Base-by-base conservation (phyloP, 257 asterid species). In the Leptodermis oblonga region DNA sequence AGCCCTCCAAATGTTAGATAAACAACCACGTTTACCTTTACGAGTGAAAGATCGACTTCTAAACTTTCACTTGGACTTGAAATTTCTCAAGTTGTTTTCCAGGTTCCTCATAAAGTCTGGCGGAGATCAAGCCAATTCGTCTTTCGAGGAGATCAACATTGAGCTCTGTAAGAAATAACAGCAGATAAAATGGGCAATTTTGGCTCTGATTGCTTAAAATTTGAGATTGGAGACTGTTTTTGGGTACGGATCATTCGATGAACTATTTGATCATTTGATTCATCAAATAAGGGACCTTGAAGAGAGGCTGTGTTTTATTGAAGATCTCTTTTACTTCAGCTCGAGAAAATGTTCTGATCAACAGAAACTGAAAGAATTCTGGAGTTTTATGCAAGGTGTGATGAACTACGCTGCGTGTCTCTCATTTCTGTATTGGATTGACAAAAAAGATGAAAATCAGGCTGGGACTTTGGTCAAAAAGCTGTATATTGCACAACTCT, bases 11-110 rank as follows among this genome's bases (percentile, higher is more conserved):
- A n/a, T n/a, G n/a, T n/a, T n/a, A n/a, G n/a, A n/a, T n/a, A n/a
- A n/a, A n/a, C n/a, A n/a, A n/a, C n/a, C n/a, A n/a, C n/a, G n/a
- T n/a, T n/a, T n/a, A n/a, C n/a, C n/a, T n/a, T n/a, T n/a, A n/a
- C n/a, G n/a, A n/a, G 37, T 26, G 26, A 43, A 65, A 34, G 69
- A 43, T 65, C 39, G 10, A 43, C 1, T 43, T 15, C 37, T 30
- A 12, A n/a, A 23, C 22, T 17, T 64, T 64, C 69, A 42, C n/a
- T 64, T 45, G 69, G 69, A 64, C 3, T 64, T 64, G n/a, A 42
- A 37, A 43, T 64, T 46, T 28, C 17, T 64, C 13, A 64, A 64
- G 52, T 15, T 64, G 69, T 42, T 64, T 43, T 64, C 25, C 14
- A 25, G 4, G 25, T 64, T 45, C 18, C 1, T 5, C 2, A 26